Conservation (phyloP, 2,329 filamentous ascomycete genomes). For the Parascedosporium putredinis region DNA sequence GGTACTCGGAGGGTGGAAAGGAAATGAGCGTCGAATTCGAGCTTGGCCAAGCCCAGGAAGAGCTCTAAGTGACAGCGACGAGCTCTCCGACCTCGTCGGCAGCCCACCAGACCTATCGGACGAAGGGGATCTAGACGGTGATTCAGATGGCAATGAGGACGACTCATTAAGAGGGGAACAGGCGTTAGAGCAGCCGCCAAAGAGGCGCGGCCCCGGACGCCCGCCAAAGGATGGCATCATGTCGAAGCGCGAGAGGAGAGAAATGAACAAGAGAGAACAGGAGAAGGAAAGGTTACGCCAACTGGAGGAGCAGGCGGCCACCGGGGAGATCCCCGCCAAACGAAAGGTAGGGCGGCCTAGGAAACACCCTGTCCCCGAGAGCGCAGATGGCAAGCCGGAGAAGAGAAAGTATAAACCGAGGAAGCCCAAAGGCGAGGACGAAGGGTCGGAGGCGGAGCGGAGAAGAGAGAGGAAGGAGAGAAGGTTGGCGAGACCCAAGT, state of each 20-base stretch:
- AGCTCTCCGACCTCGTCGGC: constrained; percentile 33
- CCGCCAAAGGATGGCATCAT: constrained; percentile 76
- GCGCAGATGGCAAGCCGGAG: constrained; percentile 42
- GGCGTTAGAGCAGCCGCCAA: constrained; percentile 32
- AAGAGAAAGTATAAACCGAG: constrained; percentile 59
- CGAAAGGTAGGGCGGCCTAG: constrained; percentile 55
- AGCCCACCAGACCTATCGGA: constrained; percentile 30
- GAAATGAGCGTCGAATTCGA: constrained; percentile 69
- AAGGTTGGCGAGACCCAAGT: constrained; percentile 43
- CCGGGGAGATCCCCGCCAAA: constrained; percentile 26
- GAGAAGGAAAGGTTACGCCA: constrained; percentile 25
- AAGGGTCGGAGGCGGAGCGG: constrained; percentile 46
- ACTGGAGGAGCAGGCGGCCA: constrained; percentile 5
- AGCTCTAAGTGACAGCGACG: constrained; percentile 46
- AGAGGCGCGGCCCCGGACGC: constrained; percentile 66
- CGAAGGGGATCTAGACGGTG: constrained; percentile 16
- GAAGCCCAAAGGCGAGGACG: constrained; percentile 42
- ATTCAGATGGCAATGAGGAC: constrained; percentile 18
- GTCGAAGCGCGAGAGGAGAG: constrained; percentile 63
- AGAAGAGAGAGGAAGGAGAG: constrained; percentile 50
- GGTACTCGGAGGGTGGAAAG: constrained; percentile 48
- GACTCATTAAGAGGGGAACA: constrained; percentile 7
- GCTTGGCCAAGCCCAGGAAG: constrained; percentile 46
- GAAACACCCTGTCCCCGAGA: constrained; percentile 51
- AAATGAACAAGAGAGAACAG: constrained; percentile 43